Evolutionary conservation across 176 grass and related monocot species (phyloP), one percentile per base, ranked within the genome.

Genomic region (Urochloa ruziziensis): DNA sequence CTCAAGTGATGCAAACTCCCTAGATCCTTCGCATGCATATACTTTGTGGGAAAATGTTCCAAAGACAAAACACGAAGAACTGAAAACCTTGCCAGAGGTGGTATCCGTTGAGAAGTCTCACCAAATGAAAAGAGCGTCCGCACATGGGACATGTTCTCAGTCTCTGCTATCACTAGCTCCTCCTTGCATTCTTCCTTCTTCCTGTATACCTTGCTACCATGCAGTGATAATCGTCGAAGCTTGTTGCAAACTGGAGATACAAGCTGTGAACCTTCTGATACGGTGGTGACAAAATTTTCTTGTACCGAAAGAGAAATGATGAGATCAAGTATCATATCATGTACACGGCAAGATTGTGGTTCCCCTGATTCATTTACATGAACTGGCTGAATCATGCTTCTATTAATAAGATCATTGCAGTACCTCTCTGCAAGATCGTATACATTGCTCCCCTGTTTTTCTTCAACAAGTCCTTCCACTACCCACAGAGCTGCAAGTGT

Each of bases 321-420:
- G 24, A 71, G 42, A 71, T 71, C 68, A 47, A 71, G 67, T 28
- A 70, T 17, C n/a, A 70, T 46, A 70, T 70, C 67, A 28, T 63
- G 61, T 33, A 63, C 29, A 0, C 29, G 29, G 0, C 61, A 63
- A 2, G 1, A 1, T 6, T 0, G 6, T 17, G 27, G 4, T 6
- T 0, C 7, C 1, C 61, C 27, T 3, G 18, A 0, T 18, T 15
- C 27, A 30, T 17, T 16, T 1, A 24, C 7, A 13, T 7, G 0
- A 2, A 30, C 3, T 7, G 25, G 58, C 1, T 29, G 25, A 29
- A 61, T 61, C 25, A 61, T 29, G 58, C 12, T 61, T 61, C 24
- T 61, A 15, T 61, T 61, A 2, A 61, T 9, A 29, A 61, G 58
- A 10, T 61, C 58, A 14, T 15, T 61, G 12, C 28, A 29, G 6